Percentiles rank a stretch among this genome's conserved stretches.
phyloP scores from a whole-genome alignment of 176 grass and related monocot species.

The Puccinellia tenuiflora region DNA sequence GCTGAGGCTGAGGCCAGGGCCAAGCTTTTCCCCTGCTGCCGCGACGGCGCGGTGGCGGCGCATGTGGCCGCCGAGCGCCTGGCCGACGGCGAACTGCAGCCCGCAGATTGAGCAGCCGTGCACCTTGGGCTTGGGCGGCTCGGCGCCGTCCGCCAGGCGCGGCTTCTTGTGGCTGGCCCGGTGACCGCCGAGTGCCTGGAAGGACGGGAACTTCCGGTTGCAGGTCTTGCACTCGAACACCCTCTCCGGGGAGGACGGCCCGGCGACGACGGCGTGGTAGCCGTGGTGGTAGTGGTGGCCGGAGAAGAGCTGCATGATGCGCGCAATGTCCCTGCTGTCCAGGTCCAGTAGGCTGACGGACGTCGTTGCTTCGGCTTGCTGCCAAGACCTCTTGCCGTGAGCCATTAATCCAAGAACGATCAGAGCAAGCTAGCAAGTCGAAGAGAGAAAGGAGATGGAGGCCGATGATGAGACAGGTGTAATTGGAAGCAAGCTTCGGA shows the following conservation, averaged over 20 bases:
- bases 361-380: constrained; percentile 28
- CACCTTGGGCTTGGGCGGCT: constrained; percentile 57
- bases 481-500: constrained; percentile 9
- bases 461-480: neutral
- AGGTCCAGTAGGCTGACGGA: constrained; percentile 13
- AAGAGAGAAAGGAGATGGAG: neutral
- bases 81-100: constrained; percentile 85
- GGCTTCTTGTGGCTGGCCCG: constrained; percentile 95
- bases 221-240: constrained; percentile 98
- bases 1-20: constrained; percentile 1
- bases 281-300: neutral
- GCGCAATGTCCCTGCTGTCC: constrained; percentile 52
- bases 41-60: constrained; percentile 58
- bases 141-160: constrained; percentile 22
- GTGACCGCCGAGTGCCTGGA: constrained; percentile 94
- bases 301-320: constrained; percentile 64
- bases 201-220: constrained; percentile 72
- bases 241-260: constrained; percentile 21
- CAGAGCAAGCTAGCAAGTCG: neutral
- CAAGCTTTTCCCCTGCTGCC: neutral
- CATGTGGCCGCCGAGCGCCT: constrained; percentile 98
- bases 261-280: neutral
- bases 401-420: constrained; percentile 22
- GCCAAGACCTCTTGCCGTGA: constrained; percentile 52
- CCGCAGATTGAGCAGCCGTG: constrained; percentile 94